phyloP scores from a whole-genome alignment of 306 rosid genomes.

The Acmispon strigosus region DNA sequence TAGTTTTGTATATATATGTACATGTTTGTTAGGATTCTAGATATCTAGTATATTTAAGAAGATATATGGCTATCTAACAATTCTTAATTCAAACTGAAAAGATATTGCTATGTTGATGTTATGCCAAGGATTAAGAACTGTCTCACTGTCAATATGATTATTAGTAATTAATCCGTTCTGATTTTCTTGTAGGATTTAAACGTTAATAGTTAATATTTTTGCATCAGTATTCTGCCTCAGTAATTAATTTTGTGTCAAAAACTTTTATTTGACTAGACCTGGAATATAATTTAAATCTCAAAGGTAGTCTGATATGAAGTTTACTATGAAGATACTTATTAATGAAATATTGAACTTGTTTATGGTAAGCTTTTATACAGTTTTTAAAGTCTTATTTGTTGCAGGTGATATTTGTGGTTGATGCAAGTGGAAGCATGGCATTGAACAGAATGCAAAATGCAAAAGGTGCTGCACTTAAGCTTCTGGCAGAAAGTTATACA shows the following conservation, averaged over 20 bases:
- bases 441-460: constrained; percentile 98
- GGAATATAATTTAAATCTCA: not conserved
- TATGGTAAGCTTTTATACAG: not conserved
- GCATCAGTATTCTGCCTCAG: not conserved
- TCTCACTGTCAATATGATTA: not conserved
- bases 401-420: constrained; percentile 95
- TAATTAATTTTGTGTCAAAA: not conserved
- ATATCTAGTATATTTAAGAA: no score
- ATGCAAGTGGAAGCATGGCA: constrained; percentile 99
- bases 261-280: not conserved
- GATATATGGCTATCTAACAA: not conserved
- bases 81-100: constrained; percentile 1
- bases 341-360: constrained; percentile 5
- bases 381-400: constrained; percentile 3
- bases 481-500: constrained; percentile 95
- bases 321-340: not conserved
- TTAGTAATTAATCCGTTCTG: not conserved
- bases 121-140: not conserved
- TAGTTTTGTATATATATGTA: not conserved
- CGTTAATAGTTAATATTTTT: not conserved
- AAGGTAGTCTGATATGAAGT: not conserved
- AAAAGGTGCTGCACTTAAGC: constrained; percentile 95
- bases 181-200: not conserved
- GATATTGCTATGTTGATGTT: not conserved
- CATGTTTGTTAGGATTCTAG: no score